Evolutionary conservation across 2,329 filamentous ascomycete species (phyloP), one percentile per base, ranked within the genome.

Genomic region (Aureobasidium vineae): DNA sequence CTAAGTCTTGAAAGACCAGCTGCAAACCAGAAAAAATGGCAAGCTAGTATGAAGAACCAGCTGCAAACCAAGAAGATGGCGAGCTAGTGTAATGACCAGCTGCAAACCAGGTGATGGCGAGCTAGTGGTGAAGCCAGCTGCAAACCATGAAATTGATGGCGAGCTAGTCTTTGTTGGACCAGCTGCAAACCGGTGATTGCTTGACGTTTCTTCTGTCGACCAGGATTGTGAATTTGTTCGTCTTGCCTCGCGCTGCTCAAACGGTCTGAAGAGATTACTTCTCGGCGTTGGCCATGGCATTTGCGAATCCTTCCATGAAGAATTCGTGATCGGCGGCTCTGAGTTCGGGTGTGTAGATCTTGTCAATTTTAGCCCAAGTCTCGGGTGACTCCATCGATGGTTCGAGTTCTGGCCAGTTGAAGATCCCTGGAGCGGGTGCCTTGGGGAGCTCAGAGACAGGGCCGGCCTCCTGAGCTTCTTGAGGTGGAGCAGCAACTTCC

Each of bases 111-210:
- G 38, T 47, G 41, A 49, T 47, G 57, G 41, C n/a, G 31, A 61
- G 57, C 43, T 61, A 49, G 41, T 26, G n/a, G n/a, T 16, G 19
- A 36, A 63, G 23, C 59, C 61, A 54, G 61, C 61, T 64, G 49
- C 61, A 54, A 53, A 61, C 57, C 57, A 61, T 11, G 16, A 26
- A n/a, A 43, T 38, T 8, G 21, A 45, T 28, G 47, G 47, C 40
- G 40, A 64, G 61, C 61, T 53, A 53, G 36, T 53, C 33, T 33
- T 16, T 41, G 47, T 45, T 38, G 23, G 26, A 63, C 60, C 60
- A 52, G 49, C 61, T 64, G 28, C 61, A 54, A 64, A 36, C 36
- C 47, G 43, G 21, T 33, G 40, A 16, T 23, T 21, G 26, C 38
- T 64, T 49, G 31, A 49, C 57, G 31, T 61, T 36, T 31, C 41